Evolutionary conservation across 1,284 basidiomycete genomes (phyloP).

Genomic region (Sparassis latifolia): DNA sequence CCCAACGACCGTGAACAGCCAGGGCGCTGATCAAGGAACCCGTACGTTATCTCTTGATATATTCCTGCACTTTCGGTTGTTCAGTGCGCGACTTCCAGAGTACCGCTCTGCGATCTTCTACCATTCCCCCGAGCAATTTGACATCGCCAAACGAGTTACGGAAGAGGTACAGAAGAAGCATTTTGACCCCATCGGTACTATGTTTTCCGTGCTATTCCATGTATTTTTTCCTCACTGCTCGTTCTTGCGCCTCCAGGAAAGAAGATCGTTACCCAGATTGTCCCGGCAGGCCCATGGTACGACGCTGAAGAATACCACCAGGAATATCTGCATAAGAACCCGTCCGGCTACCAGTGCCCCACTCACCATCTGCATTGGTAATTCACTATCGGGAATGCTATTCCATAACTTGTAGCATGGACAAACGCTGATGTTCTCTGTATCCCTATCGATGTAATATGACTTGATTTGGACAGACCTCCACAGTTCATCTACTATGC

Average conservation of each 20-base stretch:
- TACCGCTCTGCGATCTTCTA: conserved; percentile 94
- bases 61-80: background rate
- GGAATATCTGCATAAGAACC: conserved; percentile 71
- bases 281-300: conserved; percentile 66
- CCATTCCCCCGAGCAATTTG: conserved; percentile 69
- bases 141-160: conserved; percentile 75
- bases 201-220: background rate
- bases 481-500: background rate
- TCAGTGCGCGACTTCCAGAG: conserved; percentile 39
- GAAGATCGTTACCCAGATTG: conserved; percentile 77
- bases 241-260: conserved; percentile 25
- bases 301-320: conserved; percentile 86
- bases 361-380: conserved; percentile 49
- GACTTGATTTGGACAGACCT: background rate
- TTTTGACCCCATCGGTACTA: conserved; percentile 56
- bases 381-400: conserved; percentile 1
- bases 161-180: conserved; percentile 83
- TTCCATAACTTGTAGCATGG: background rate
- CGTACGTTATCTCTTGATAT: conserved; percentile 44
- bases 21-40: conserved; percentile 73
- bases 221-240: background rate
- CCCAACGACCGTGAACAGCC: conserved; percentile 77
- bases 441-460: background rate
- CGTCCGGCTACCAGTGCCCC: conserved; percentile 50
- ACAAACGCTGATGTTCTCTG: background rate